Conservation (phyloP, 139 green algal species). For the Micractinium conductrix region DNA sequence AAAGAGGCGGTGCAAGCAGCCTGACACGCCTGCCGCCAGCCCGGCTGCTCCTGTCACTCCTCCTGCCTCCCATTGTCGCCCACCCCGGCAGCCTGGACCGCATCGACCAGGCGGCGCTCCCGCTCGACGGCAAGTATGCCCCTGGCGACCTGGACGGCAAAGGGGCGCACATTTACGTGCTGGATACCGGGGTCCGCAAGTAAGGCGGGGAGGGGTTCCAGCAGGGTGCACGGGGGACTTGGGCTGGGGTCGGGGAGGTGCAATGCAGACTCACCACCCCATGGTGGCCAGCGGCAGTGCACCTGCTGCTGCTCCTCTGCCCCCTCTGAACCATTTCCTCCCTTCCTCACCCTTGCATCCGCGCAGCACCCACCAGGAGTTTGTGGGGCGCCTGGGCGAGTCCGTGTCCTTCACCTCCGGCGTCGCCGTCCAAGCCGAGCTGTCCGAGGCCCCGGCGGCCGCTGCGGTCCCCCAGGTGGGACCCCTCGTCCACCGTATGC, state of each 20-base stretch:
- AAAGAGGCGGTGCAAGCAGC: too few relatives aligned
- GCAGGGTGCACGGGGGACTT: background rate
- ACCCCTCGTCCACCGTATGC: too few relatives aligned
- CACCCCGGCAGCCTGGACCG: conserved; percentile 61
- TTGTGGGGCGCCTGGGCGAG: conserved; percentile 31
- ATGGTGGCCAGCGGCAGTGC: background rate
- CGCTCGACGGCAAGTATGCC: conserved; percentile 39
- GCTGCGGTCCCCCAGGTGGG: too few relatives aligned
- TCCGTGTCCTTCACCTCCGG: conserved; percentile 30
- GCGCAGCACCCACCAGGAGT: conserved; percentile 53
- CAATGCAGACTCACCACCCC: background rate
- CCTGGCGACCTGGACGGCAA: conserved; percentile 53
- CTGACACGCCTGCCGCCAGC: background rate
- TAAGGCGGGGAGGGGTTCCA: background rate
- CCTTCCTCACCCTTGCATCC: background rate
- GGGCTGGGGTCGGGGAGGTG: background rate
- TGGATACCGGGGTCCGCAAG: conserved; percentile 65
- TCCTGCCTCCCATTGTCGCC: background rate
- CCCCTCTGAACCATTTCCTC: background rate
- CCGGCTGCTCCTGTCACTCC: background rate
- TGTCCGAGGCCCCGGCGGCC: too few relatives aligned
- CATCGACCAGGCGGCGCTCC: conserved; percentile 59
- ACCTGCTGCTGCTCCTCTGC: background rate
- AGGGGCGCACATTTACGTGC: conserved; percentile 57
- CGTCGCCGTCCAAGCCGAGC: background rate